Evolutionary conservation across 1,284 basidiomycete genomes (phyloP).

Genomic region (Leccinum fallax): DNA sequence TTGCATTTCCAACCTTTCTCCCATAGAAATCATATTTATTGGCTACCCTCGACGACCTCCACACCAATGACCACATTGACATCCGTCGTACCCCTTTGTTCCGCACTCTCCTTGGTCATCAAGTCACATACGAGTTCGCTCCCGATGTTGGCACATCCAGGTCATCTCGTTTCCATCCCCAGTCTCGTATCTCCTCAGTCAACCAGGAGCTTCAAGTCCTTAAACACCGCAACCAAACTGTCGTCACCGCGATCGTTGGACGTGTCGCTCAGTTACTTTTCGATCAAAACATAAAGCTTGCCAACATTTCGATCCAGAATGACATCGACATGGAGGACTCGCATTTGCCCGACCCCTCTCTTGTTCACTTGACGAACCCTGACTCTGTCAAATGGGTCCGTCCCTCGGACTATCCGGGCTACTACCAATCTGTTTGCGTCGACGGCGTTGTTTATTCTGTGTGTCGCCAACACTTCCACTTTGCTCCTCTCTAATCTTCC

Average conservation of each 20-base stretch:
- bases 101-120: slow-evolving; percentile 30
- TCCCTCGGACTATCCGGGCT: slow-evolving; percentile 28
- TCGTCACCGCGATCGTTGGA: slow-evolving; percentile 53
- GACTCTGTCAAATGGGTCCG: slow-evolving; percentile 51
- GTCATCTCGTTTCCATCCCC: slow-evolving; percentile 21
- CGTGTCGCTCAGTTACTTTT: slow-evolving; percentile 52
- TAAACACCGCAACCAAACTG: slow-evolving; percentile 44
- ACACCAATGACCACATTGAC: slow-evolving; percentile 29
- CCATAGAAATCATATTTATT: slow-evolving; percentile 43
- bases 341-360: slow-evolving; percentile 25
- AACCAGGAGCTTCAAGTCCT: slow-evolving; percentile 41
- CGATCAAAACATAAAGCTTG: slow-evolving; percentile 43
- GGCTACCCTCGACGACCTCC: slow-evolving; percentile 39
- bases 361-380: slow-evolving; percentile 49
- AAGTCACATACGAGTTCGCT: slow-evolving; percentile 24
- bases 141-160: slow-evolving; percentile 13
- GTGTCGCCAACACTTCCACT: slow-evolving; percentile 20
- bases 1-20: slow-evolving; percentile 6
- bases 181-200: slow-evolving; percentile 15
- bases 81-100: slow-evolving; percentile 41
- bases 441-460: slow-evolving; percentile 60
- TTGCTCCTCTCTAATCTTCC: slow-evolving; percentile 6
- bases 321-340: slow-evolving; percentile 29
- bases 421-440: slow-evolving; percentile 49
- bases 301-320: slow-evolving; percentile 30